Percentiles rank a stretch among this genome's conserved stretches.
These are phyloP conservation scores for Prunus padus DNA, from an alignment of 306 rosid genomes.

Conservation along the genomic window DNA sequence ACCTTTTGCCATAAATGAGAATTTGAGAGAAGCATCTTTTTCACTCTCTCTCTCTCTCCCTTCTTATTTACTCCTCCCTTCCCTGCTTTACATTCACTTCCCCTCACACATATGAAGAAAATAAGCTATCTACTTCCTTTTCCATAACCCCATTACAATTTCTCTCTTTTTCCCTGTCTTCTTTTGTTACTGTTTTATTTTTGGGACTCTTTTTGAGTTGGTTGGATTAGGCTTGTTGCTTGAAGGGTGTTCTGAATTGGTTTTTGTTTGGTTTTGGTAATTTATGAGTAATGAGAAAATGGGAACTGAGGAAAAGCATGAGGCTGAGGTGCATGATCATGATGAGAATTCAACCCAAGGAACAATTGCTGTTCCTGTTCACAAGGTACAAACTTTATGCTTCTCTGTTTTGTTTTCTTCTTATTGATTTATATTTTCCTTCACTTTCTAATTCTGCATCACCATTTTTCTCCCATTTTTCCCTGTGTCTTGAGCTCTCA, in stretches of 20 bases:
- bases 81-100: background rate
- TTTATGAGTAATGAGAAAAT: constrained; percentile 25
- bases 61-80: constrained; percentile 14
- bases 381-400: constrained; percentile 40
- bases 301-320: constrained; percentile 47
- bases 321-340: constrained; percentile 18
- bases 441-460: background rate
- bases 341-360: constrained; percentile 32
- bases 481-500: background rate
- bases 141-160: background rate
- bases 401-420: background rate
- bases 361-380: constrained; percentile 41
- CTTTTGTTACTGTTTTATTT: background rate
- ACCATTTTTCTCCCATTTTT: background rate
- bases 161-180: background rate
- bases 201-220: background rate
- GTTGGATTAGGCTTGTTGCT: constrained; percentile 1
- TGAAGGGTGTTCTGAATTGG: constrained; percentile 17
- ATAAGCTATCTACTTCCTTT: background rate
- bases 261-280: constrained; percentile 24
- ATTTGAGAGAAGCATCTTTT: background rate
- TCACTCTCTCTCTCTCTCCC: background rate
- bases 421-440: background rate
- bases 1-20: background rate
- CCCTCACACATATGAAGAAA: background rate